Percentiles rank a stretch among this genome's conserved stretches.
These are phyloP conservation scores for Xanthoconium stramineum DNA, from an alignment of 768 basidiomycete genomes.

Conservation along the genomic window DNA sequence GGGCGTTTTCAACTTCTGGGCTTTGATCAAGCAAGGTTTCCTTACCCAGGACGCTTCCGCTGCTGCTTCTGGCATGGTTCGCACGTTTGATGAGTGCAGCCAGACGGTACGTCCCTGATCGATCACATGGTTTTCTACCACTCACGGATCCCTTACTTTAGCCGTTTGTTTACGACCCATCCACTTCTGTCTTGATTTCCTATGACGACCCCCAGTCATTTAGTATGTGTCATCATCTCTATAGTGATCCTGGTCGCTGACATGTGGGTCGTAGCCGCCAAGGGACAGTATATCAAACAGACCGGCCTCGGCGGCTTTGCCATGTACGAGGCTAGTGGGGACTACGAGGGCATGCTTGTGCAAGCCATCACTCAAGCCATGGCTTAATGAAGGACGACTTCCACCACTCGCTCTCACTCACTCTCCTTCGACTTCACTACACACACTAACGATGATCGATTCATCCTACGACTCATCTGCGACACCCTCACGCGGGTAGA, in stretches of 20 bases:
- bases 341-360: conserved; percentile 36
- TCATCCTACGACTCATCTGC: conserved; percentile 9
- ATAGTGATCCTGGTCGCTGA: background rate
- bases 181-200: conserved; percentile 54
- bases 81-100: conserved; percentile 62
- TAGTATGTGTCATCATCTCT: conserved; percentile 29
- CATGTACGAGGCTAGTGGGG: conserved; percentile 45
- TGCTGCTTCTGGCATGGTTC: conserved; percentile 51
- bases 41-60: conserved; percentile 43
- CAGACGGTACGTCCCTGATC: conserved; percentile 55
- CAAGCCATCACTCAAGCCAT: conserved; percentile 31
- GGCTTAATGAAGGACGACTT: conserved; percentile 12
- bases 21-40: conserved; percentile 54
- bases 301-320: conserved; percentile 40
- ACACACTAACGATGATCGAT: conserved; percentile 19
- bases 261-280: conserved; percentile 31
- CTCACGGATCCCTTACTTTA: conserved; percentile 24
- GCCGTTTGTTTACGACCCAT: conserved; percentile 66
- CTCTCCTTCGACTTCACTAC: conserved; percentile 9
- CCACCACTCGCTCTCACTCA: conserved; percentile 1
- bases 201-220: conserved; percentile 66
- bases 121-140: background rate
- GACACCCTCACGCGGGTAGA: conserved; percentile 8
- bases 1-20: conserved; percentile 64
- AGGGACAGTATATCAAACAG: conserved; percentile 39